Evolutionary conservation across 768 basidiomycete genomes (phyloP).

Genomic region (Cyathus striatus): DNA sequence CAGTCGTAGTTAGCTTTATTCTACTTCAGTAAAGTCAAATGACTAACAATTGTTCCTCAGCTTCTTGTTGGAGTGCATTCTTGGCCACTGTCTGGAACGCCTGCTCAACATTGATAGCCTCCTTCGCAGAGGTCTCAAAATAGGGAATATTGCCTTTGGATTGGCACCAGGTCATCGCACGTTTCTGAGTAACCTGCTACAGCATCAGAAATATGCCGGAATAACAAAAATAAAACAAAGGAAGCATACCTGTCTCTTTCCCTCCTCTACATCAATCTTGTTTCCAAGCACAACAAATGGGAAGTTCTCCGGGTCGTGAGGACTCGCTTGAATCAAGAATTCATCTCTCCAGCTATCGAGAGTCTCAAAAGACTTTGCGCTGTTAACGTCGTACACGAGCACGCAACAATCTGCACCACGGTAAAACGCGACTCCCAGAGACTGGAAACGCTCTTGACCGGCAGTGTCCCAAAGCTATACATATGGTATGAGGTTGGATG

Average conservation of each 20-base stretch:
- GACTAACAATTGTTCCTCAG: slow-evolving; percentile 88
- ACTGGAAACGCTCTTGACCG: slow-evolving; percentile 99
- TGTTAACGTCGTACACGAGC: slow-evolving; percentile 83
- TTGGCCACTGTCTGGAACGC: slow-evolving; percentile 99
- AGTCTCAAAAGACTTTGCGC: slow-evolving; percentile 96
- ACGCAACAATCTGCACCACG: slow-evolving; percentile 99
- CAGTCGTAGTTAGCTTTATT: slow-evolving; percentile 4
- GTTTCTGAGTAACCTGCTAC: slow-evolving; percentile 91
- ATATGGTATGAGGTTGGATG: slow-evolving; percentile 4
- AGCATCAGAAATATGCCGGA: slow-evolving; percentile 19
- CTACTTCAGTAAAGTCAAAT: slow-evolving; percentile 4
- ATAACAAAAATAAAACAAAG: neutral
- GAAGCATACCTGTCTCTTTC: slow-evolving; percentile 82
- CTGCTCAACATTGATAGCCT: slow-evolving; percentile 99
- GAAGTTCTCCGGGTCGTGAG: slow-evolving; percentile 99
- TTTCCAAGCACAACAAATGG: slow-evolving; percentile 99
- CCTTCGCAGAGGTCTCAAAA: slow-evolving; percentile 99
- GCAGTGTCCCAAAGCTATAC: slow-evolving; percentile 99
- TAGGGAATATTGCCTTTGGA: slow-evolving; percentile 99
- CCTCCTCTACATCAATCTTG: slow-evolving; percentile 99
- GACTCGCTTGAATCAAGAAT: slow-evolving; percentile 97
- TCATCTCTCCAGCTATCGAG: slow-evolving; percentile 99
- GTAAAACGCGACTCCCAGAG: slow-evolving; percentile 97
- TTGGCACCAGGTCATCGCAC: slow-evolving; percentile 99
- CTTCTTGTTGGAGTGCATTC: slow-evolving; percentile 97